Conservation (phyloP, 2,329 filamentous ascomycete genomes). For the Colletotrichum sidae region DNA sequence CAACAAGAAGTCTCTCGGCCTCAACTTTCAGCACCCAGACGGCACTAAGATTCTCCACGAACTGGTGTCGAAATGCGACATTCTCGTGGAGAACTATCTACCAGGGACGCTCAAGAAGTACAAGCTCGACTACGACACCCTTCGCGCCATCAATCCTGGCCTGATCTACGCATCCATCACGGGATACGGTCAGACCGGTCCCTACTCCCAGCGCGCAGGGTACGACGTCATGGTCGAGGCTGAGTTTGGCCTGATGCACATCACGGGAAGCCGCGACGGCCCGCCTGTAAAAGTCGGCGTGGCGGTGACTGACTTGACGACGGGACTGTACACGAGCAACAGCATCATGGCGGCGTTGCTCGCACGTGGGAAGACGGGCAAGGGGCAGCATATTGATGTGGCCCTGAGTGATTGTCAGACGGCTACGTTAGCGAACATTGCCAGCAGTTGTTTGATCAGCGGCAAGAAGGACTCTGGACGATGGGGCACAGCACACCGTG, state of each 20-base stretch:
- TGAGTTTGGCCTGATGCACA: slow-evolving; percentile 98
- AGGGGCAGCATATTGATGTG: slow-evolving; percentile 92
- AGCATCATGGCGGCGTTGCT: slow-evolving; percentile 94
- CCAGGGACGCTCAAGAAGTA: slow-evolving; percentile 93
- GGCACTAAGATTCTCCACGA: slow-evolving; percentile 90
- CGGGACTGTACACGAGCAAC: slow-evolving; percentile 94
- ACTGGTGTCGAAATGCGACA: slow-evolving; percentile 85
- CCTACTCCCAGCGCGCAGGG: slow-evolving; percentile 86
- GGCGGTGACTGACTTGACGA: slow-evolving; percentile 95
- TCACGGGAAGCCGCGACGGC: slow-evolving; percentile 88
- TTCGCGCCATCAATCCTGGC: slow-evolving; percentile 83
- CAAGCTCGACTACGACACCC: slow-evolving; percentile 84
- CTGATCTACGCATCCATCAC: slow-evolving; percentile 97
- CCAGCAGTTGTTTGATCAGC: slow-evolving; percentile 89
- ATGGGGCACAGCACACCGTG: slow-evolving; percentile 97
- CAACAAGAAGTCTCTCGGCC: slow-evolving; percentile 93
- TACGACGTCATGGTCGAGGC: slow-evolving; percentile 99
- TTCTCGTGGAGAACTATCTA: slow-evolving; percentile 97
- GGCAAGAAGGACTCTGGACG: slow-evolving; percentile 88
- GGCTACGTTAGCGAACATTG: slow-evolving; percentile 94
- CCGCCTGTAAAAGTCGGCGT: slow-evolving; percentile 97
- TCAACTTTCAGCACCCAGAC: slow-evolving; percentile 88
- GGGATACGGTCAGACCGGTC: slow-evolving; percentile 95
- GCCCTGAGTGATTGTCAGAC: slow-evolving; percentile 94
- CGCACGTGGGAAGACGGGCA: slow-evolving; percentile 77